Conservation (phyloP, 371 early-diverging fungal species). For the Synchytrium microbalum region DNA sequence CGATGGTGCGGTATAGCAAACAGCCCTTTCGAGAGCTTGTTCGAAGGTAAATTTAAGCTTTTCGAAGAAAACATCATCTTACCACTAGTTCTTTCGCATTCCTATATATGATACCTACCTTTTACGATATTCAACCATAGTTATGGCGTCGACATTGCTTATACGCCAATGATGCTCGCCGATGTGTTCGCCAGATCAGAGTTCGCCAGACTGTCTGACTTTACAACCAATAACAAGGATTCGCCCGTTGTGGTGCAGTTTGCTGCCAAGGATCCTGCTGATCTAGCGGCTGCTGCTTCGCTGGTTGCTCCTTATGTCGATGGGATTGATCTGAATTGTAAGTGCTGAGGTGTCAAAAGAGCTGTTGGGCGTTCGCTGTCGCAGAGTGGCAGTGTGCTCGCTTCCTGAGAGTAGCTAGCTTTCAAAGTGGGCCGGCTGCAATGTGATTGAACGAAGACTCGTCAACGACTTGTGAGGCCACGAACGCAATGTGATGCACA, state of each 20-base stretch:
- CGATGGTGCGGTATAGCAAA: conserved; percentile 97
- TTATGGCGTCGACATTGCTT: conserved; percentile 88
- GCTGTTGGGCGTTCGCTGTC: no score
- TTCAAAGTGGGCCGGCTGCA: no score
- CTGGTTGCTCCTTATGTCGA: conserved; percentile 65
- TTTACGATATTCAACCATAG: conserved; percentile 21
- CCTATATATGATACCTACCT: neutral
- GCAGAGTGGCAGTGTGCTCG: no score
- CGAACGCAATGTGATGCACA: no score
- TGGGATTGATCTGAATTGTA: conserved; percentile 68
- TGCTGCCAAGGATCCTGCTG: conserved; percentile 73
- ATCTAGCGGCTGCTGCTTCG: conserved; percentile 79
- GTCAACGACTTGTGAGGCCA: no score
- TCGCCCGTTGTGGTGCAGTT: conserved; percentile 89
- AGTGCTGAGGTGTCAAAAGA: no score
- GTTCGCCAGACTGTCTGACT: conserved; percentile 73
- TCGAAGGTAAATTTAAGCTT: conserved; percentile 49
- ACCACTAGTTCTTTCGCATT: neutral
- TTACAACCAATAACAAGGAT: conserved; percentile 65
- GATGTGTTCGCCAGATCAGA: conserved; percentile 81
- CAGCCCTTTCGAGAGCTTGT: conserved; percentile 86
- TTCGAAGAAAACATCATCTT: neutral
- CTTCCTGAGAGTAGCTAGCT: no score
- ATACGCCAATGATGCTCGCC: conserved; percentile 97
- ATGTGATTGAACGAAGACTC: no score